A percentile compares a stretch with the other conserved stretches of the same genome.
Evolutionary conservation across 495 filamentous ascomycete genomes (phyloP).

Genomic region (Chaetomium tenue): DNA sequence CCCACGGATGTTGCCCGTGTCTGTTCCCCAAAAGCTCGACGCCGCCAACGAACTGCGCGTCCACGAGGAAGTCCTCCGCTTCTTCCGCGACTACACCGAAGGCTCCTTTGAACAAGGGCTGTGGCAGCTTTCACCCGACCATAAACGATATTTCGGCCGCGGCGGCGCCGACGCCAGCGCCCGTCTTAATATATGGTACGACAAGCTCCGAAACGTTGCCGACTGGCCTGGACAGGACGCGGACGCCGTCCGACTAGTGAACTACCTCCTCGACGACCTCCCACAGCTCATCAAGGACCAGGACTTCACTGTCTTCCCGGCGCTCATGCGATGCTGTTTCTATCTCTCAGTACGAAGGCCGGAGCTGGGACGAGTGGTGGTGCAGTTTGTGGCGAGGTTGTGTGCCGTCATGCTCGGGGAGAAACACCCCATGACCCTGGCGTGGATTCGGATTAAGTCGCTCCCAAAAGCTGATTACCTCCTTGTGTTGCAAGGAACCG

Average conservation of each 20-base stretch:
- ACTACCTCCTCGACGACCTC: conserved; percentile 27
- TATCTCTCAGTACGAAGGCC: conserved; percentile 19
- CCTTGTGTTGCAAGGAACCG: conserved; percentile 19
- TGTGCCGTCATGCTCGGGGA: conserved; percentile 22
- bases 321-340: conserved; percentile 22
- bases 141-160: conserved; percentile 22
- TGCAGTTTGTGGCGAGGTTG: conserved; percentile 24
- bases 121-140: conserved; percentile 29
- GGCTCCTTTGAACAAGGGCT: conserved; percentile 32
- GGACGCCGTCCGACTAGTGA: conserved; percentile 24
- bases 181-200: conserved; percentile 26
- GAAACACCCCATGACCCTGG: conserved; percentile 24
- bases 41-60: conserved; percentile 30
- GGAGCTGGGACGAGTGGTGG: conserved; percentile 13
- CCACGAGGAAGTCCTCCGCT: conserved; percentile 37
- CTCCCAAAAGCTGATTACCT: conserved; percentile 17
- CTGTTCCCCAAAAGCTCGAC: conserved; percentile 33
- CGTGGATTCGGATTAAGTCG: conserved; percentile 20
- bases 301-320: conserved; percentile 21
- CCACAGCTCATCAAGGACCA: conserved; percentile 25
- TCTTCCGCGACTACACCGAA: conserved; percentile 35
- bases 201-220: conserved; percentile 20
- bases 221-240: conserved; percentile 21
- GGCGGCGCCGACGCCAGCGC: conserved; percentile 17
- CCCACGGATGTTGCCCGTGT: neutral